A percentile compares a stretch with the other conserved stretches of the same genome.
Evolutionary conservation across 345 rosid genomes (phyloP).

Genomic region (Balakata baccata): DNA sequence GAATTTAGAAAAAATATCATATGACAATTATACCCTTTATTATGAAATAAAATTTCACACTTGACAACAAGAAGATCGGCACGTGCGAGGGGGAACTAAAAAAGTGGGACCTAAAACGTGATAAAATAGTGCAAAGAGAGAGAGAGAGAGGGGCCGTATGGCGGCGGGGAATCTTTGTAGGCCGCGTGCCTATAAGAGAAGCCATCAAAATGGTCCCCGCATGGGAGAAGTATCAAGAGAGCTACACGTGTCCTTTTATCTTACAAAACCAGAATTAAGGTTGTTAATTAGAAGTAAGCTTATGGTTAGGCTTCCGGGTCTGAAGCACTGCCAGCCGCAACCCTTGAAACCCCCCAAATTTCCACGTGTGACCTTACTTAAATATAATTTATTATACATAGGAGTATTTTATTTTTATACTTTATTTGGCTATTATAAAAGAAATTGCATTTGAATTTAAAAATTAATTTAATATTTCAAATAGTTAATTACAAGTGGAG

Average conservation of each 20-base stretch:
- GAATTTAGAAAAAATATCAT: no score
- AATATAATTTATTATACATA: slow-evolving; percentile 7
- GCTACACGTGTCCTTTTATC: slow-evolving; percentile 25
- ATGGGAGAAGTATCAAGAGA: not conserved
- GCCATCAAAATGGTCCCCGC: slow-evolving; percentile 41
- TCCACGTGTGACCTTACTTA: slow-evolving; percentile 3
- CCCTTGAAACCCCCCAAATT: slow-evolving; percentile 32
- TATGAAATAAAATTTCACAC: no score
- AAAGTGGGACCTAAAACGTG: slow-evolving; percentile 26
- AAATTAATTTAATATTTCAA: no score
- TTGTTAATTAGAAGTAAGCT: not conserved
- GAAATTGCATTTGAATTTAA: no score
- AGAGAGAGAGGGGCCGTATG: slow-evolving; percentile 8
- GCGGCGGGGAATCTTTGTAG: slow-evolving; percentile 54
- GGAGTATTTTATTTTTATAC: not conserved
- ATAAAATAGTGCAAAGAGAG: slow-evolving; percentile 1
- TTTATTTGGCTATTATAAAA: no score
- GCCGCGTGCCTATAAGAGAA: slow-evolving; percentile 40
- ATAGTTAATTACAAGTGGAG: no score
- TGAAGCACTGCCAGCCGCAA: slow-evolving; percentile 45
- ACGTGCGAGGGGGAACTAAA: slow-evolving; percentile 17
- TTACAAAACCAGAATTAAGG: not conserved
- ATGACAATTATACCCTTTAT: not conserved
- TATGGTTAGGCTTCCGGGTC: slow-evolving; percentile 20
- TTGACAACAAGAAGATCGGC: not conserved